Base-by-base conservation (phyloP, 257 asterid species). In the Echium plantagineum region DNA sequence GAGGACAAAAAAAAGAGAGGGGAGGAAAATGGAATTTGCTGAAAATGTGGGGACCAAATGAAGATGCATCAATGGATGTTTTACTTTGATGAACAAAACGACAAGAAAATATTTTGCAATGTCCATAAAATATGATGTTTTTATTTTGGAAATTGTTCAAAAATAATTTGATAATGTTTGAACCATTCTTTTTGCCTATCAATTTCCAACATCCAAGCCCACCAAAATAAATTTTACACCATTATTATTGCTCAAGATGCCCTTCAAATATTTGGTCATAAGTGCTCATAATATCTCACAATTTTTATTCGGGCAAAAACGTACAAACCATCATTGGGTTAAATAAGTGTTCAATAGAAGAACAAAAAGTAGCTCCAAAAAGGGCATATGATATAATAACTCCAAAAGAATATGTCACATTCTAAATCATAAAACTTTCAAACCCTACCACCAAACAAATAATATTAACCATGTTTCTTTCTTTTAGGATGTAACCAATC, bases 251-350 rank as follows among this genome's bases (percentile, higher is more conserved):
- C 17, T 42, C 3, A 42, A 42, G 16, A 42, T 42, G 12, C 49
- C 49, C 17, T 9, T 12, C 4, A 42, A 42, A 42, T 42, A 42
- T 42, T 42, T 42, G 49, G 49, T 42, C 49, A 42, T 42, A 4
- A 42, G 49, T 42, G 49, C 49, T 10, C 46, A 35, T 35, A 35
- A 35, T 35, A 12, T 12, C 49, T 42, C 49, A 42, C 10, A 42
- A 10, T 2, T 12, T 12, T 42, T 13, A 10, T 42, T 42, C 46
- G 46, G 46, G 13, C 17, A 42, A 42, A 42, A 42, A 42, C 17
- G 51, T 16, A 10, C 15, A 15, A 35, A 66, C 66, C 69, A 63
- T 67, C 75, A 71, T 28, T 49, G 61, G 78, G 78, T 74, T 74
- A 65, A 71, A 64, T 35, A 17, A 47, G 61, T 52, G 68, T 61